Evolutionary conservation across 2,329 filamentous ascomycete species (phyloP), one percentile per base, ranked within the genome.

Genomic region (Pseudocercospora eumusae): DNA sequence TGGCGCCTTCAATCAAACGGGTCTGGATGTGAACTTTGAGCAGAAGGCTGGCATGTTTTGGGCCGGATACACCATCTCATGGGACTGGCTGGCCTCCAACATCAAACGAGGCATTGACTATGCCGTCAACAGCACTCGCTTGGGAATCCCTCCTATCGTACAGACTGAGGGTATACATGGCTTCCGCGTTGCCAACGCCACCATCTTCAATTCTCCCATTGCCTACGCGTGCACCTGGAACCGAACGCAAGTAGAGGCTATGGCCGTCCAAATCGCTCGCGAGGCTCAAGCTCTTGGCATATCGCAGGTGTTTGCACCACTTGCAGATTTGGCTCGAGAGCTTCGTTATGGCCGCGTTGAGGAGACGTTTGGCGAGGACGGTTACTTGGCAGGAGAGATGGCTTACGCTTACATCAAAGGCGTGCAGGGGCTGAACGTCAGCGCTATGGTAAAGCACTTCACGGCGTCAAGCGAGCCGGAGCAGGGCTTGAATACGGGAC

Each of bases 161-260:
- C 89, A 92, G 74, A 88, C 84, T 3, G 89, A 92, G 75, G 88
- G 86, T 40, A 88, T 92, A 49, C 89, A 92, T 69, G 89, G 88
- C 1, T 86, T 91, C 66, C 78, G 91, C 31, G 83, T 88, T 47
- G 83, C 84, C 9, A 91, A 91, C 72, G 88, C 88, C 2, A 92
- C 89, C 1, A 89, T 92, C 62, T 92, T 91, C 79, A 92, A 91
- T 75, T 90, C 87, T 1, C 89, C 89, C 0, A 91, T 92, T 67
- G 88, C 80, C 7, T 84, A 89, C 57, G 88, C 85, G 15, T 90
- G 87, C 70, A 88, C 88, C 0, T 92, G 87, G 78, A 89, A 92
- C 71, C 83, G 83, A 0, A 80, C 81, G 44, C 75, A 91, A 13
- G 78, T 91, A 3, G 76, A 86, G 66, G 82, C 88, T 66, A 91